Evolutionary conservation across 2,329 filamentous ascomycete species (phyloP).

Genomic region (Aspergillus terreus): DNA sequence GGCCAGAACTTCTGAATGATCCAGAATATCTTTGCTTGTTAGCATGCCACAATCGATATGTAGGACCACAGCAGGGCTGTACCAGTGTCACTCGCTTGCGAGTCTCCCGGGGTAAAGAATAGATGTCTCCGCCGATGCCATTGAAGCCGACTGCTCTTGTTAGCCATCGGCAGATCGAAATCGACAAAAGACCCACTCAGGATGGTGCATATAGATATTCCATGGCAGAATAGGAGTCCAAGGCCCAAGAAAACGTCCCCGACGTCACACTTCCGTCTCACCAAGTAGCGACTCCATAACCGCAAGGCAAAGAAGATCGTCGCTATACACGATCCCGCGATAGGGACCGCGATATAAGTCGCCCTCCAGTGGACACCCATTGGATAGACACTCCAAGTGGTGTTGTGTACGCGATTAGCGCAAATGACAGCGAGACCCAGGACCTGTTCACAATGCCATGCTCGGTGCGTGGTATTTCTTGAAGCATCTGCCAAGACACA

Average conservation of each 20-base stretch:
- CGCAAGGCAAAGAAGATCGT: slow-evolving; percentile 15
- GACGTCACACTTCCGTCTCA: slow-evolving; percentile 1
- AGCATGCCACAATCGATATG: neutral
- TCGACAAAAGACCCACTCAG: neutral
- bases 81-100: neutral
- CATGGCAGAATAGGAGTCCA: slow-evolving; percentile 13
- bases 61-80: neutral
- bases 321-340: slow-evolving; percentile 11
- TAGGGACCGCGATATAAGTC: slow-evolving; percentile 14
- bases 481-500: too few species aligned
- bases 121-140: slow-evolving; percentile 9
- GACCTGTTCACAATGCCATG: neutral
- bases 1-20: slow-evolving; percentile 20
- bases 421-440: neutral
- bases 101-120: neutral
- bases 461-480: neutral
- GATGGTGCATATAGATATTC: slow-evolving; percentile 8
- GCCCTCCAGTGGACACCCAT: neutral
- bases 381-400: neutral
- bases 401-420: neutral
- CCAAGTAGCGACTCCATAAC: slow-evolving; percentile 10
- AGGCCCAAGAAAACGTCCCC: slow-evolving; percentile 17
- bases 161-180: neutral
- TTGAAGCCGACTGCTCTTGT: slow-evolving; percentile 9
- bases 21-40: slow-evolving; percentile 11